Percentiles rank a stretch among this genome's conserved stretches.
Conservation (phyloP, 2,329 filamentous ascomycete species). For the Curvularia spicifera region DNA sequence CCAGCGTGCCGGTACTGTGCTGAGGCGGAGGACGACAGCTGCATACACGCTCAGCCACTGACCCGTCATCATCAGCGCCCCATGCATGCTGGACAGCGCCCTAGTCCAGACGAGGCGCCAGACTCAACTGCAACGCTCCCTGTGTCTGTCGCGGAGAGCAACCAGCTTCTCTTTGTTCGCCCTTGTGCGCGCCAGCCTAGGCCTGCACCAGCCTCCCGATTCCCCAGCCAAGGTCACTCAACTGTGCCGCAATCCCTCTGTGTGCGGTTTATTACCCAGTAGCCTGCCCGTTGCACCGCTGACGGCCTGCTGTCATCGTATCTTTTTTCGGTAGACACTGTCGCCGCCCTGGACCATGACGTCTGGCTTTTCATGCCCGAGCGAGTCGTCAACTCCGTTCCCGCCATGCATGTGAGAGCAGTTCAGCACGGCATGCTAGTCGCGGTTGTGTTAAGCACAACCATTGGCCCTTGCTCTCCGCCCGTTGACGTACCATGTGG, state of each 20-base stretch:
- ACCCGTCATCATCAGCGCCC: constrained; percentile 10
- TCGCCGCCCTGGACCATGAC: too few relatives aligned
- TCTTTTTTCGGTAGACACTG: too few relatives aligned
- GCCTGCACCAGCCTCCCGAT: constrained; percentile 15
- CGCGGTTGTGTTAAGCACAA: too few relatives aligned
- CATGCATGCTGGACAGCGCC: background rate
- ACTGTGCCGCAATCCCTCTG: constrained; percentile 16
- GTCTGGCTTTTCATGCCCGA: too few relatives aligned
- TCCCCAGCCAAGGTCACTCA: constrained; percentile 11
- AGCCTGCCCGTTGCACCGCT: too few relatives aligned
- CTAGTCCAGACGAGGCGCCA: too few relatives aligned
- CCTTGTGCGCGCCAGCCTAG: background rate
- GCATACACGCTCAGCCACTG: constrained; percentile 29
- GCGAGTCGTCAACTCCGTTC: too few relatives aligned
- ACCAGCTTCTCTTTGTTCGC: constrained; percentile 8
- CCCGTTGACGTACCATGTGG: too few relatives aligned
- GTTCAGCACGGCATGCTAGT: too few relatives aligned
- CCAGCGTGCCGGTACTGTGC: constrained; percentile 23
- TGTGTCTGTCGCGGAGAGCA: background rate
- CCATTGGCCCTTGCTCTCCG: background rate
- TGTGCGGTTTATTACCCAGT: background rate
- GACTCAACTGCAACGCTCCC: too few relatives aligned
- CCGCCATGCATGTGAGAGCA: too few relatives aligned
- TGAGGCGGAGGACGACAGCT: constrained; percentile 29
- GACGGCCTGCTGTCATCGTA: too few relatives aligned